Evolutionary conservation across 2,329 filamentous ascomycete genomes (phyloP).

Genomic region (Microcyclospora pomicola): DNA sequence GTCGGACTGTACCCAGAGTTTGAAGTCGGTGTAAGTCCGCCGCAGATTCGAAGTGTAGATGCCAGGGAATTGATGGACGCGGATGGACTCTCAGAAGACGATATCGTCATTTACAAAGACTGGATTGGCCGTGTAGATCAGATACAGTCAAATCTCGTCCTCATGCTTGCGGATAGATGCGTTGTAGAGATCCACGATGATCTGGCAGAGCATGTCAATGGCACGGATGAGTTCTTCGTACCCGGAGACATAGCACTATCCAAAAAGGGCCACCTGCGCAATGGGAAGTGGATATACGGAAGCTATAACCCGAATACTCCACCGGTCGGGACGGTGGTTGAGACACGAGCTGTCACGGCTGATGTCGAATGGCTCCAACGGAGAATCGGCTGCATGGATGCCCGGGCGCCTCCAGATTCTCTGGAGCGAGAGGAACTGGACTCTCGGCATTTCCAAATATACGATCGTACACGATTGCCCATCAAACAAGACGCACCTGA

Average conservation of each 20-base stretch:
- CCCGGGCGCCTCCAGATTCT: constrained; percentile 14
- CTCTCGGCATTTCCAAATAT: constrained; percentile 27
- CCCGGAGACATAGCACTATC: constrained; percentile 39
- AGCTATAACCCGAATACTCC: constrained; percentile 36
- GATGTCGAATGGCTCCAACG: constrained; percentile 41
- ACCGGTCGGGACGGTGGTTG: constrained; percentile 39
- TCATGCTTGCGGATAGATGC: constrained; percentile 39
- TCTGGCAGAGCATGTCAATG: constrained; percentile 22
- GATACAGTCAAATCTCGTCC: constrained; percentile 35
- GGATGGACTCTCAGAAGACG: constrained; percentile 30
- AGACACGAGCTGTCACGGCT: constrained; percentile 32
- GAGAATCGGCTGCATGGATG: constrained; percentile 13
- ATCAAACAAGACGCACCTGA: background rate
- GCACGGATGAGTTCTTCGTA: constrained; percentile 20
- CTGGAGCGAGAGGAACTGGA: constrained; percentile 27
- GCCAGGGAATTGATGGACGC: constrained; percentile 17
- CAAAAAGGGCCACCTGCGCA: constrained; percentile 37
- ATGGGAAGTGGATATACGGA: constrained; percentile 40
- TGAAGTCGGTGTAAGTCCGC: constrained; percentile 7
- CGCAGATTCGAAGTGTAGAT: constrained; percentile 16
- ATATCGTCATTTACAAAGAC: constrained; percentile 40
- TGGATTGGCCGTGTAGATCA: constrained; percentile 43
- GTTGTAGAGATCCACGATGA: constrained; percentile 40
- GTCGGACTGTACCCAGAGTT: constrained; percentile 3
- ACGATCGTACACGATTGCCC: constrained; percentile 26